Conservation (phyloP, 2,329 filamentous ascomycete genomes). For the Cladobotryum mycophilum region DNA sequence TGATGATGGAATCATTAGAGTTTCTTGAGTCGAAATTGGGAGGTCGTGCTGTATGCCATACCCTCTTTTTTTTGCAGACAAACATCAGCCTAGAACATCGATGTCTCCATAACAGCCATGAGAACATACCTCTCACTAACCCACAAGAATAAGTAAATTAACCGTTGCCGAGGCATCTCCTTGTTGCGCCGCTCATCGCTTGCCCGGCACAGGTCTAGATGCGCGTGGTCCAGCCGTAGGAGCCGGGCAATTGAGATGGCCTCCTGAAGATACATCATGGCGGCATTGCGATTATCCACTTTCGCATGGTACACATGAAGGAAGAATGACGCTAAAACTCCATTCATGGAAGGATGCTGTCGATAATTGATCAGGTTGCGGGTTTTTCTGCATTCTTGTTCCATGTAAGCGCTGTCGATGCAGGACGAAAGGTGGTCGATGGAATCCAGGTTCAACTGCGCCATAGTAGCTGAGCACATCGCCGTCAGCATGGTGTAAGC, state of each 20-base stretch:
- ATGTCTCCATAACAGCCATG: not conserved
- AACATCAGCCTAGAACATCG: not conserved
- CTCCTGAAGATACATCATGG: slow-evolving; percentile 8
- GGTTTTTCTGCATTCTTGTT: slow-evolving; percentile 3
- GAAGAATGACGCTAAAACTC: slow-evolving; percentile 8
- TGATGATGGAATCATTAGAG: not conserved
- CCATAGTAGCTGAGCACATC: slow-evolving; percentile 8
- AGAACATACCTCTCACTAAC: slow-evolving; percentile 9
- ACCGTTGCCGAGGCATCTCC: not conserved
- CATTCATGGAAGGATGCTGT: slow-evolving; percentile 6
- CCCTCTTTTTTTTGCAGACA: not conserved
- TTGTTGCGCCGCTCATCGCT: not conserved
- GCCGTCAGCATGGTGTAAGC: slow-evolving; percentile 6
- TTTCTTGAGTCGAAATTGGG: slow-evolving; percentile 5
- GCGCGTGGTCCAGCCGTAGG: slow-evolving; percentile 2
- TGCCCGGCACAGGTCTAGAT: not conserved
- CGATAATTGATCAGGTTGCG: slow-evolving; percentile 5
- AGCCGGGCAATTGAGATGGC: slow-evolving; percentile 9
- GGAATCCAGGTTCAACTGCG: slow-evolving; percentile 2
- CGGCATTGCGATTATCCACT: slow-evolving; percentile 7
- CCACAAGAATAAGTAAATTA: slow-evolving; percentile 8
- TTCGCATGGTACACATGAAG: slow-evolving; percentile 10
- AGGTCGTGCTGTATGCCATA: slow-evolving; percentile 9
- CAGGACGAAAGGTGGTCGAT: not conserved
- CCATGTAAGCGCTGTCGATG: slow-evolving; percentile 8